Base-by-base conservation (phyloP, 75 land plant species). In the Selaginella tamariscina region DNA sequence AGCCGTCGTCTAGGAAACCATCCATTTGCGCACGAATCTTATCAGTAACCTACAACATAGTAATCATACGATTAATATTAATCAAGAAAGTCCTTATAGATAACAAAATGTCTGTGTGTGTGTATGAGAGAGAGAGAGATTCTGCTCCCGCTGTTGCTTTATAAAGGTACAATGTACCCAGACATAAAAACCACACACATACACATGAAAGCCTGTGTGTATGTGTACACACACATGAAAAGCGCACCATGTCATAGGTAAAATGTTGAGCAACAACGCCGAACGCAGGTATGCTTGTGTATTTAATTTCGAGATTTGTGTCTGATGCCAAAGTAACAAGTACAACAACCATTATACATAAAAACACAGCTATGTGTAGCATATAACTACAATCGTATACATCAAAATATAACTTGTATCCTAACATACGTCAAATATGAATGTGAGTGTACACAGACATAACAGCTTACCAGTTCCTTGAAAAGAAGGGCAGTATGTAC, bases 181-280 rank as follows among this genome's bases (percentile, higher is more conserved):
- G 21, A 56, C 21, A 27, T 64, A 1, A 31, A 57, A 66, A 24
- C 24, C 20, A 33, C 1, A 56, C 30, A 11, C 55, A 21, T 29
- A 0, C 0, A 66, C n/a, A n/a, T n/a, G n/a, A n/a, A n/a, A n/a
- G n/a, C n/a, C n/a, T 67, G 1, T 66, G 5, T 39, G 49, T 5
- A 39, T 39, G 11, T 5, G 15, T 29, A 70, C 32, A 67, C 21
- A 39, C 27, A 23, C 29, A 44, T 2, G 54, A n/a, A n/a, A n/a
- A n/a, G n/a, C n/a, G n/a, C 81, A 93, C 98, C 90, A 78, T 77
- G 49, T 93, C 90, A 82, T 79, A 85, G 69, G 86, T 89, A 72
- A 93, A 93, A 82, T 93, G 88, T 67, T 93, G 95, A n/a, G 96
- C 98, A 65, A 93, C 90, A 33, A 85, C 74, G 44, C 98, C 98